Percentiles rank a stretch among this genome's conserved stretches.
phyloP scores from a whole-genome alignment of 2,329 filamentous ascomycete species.

The Venturia effusa region DNA sequence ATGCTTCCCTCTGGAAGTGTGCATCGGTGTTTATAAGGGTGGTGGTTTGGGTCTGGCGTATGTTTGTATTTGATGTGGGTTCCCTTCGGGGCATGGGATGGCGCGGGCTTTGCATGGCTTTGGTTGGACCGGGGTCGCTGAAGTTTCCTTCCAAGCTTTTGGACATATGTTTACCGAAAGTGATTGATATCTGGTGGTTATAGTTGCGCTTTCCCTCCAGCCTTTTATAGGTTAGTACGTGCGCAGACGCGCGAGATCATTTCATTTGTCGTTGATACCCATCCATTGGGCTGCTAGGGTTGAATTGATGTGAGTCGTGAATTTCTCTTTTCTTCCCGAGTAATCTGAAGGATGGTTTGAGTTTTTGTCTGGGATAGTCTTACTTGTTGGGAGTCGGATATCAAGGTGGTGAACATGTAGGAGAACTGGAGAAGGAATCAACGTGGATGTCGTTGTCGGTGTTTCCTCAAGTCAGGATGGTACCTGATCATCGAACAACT shows the following conservation, averaged over 20 bases:
- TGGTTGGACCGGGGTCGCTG: neutral
- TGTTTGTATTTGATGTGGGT: neutral
- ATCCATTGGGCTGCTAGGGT: neutral
- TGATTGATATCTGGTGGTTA: constrained; percentile 1
- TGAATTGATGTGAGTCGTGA: neutral
- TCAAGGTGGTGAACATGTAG: too few species aligned
- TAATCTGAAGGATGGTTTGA: too few species aligned
- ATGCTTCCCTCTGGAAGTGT: neutral
- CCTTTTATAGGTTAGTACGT: neutral
- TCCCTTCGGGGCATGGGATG: neutral
- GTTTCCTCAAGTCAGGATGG: too few species aligned
- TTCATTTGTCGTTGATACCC: constrained; percentile 4
- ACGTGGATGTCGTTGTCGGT: too few species aligned
- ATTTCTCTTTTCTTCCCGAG: neutral
- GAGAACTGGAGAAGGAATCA: too few species aligned
- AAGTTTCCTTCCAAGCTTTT: neutral
- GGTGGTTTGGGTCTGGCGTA: neutral
- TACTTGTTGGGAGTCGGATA: too few species aligned
- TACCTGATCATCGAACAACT: too few species aligned
- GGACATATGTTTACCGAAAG: neutral
- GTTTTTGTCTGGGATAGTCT: too few species aligned
- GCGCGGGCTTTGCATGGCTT: neutral
- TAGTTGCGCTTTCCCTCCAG: neutral
- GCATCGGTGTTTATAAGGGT: neutral
- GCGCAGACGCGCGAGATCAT: constrained; percentile 1